Evolutionary conservation across 768 basidiomycete genomes (phyloP), one percentile per base, ranked within the genome.

Genomic region (Collybia mongolica): DNA sequence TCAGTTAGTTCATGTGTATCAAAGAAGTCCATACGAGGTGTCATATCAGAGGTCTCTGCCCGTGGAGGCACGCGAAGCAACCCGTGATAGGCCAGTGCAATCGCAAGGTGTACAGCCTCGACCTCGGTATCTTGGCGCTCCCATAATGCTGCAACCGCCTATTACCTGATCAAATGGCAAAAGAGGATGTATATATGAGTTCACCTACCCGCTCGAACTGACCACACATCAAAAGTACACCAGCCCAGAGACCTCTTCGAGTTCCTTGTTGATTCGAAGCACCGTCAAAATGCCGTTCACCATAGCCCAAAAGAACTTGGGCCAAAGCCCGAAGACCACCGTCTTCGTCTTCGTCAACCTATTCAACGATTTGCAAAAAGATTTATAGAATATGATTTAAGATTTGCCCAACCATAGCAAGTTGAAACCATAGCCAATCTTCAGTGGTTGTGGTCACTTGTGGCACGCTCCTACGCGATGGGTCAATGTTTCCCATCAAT

Each of bases 391-490:
- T 26, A 18, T 46, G 37, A 51, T 23, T n/a, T 5, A 20, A 38
- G 29, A 48, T 32, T 12, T 4, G 6, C 55, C 72, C 24, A 42
- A 84, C 90, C 82, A 98, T 88, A 1, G 86, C 79, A 12, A 98
- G 78, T 70, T 99, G 95, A 74, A 95, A 86, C 96, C 96, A 99
- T 29, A 98, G 74, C 96, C 96, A 99, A 67, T 99, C 97, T 65
- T 98, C 97, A 2, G 92, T 94, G 1, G 94, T 95, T 8, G 81
- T 80, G 0, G 94, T 98, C 4, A 98, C 93, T 36, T 85, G 82
- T 5, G 84, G 80, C 2, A 95, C 85, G 59, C 82, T 88, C 42
- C 93, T 79, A 49, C 90, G 77, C 4, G 80, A 69, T 1, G 93
- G 83, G 58, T 99, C 97, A 46, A 96, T 80, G 59, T 90, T 90